Base-by-base conservation (phyloP, 257 asterid genomes). In the Dorcoceras hygrometricum region DNA sequence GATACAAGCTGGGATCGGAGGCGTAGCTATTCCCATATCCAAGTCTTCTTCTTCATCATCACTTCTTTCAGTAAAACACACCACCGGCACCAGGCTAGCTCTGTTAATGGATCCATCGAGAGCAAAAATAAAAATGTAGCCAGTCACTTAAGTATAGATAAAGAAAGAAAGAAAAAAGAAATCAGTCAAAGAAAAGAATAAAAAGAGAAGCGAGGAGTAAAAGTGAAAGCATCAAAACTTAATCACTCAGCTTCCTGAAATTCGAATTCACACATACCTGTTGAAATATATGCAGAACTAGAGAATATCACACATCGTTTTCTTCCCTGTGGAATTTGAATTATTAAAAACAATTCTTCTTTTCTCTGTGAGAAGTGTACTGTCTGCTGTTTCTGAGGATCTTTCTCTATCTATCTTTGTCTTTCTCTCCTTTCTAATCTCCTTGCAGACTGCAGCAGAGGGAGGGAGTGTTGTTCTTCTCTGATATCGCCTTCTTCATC, bases 301-400 rank as follows among this genome's bases (percentile, higher is more conserved):
- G 84, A 81, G 89, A 73, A 78, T 77, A 82, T 84, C 84, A 79
- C 79, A 82, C 86, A 91, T 89, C 93, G 84, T 85, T 89, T 87
- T 92, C 95, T 87, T 79, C 82, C 81, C 86, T 67, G 77, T 79
- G 86, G 77, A 88, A 81, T 79, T 87, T 75, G 84, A 50, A 72
- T 46, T 46, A 4, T 46, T 46, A 54, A 62, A 57, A 68, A 56
- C n/a, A 20, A 58, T 63, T 67, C 59, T 54, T 63, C 36, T 62
- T 48, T 57, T 65, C 56, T 60, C 31, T 53, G 48, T 66, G 32
- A 62, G 70, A 79, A 69, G 77, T 12, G 72, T 62, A 75, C n/a
- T 79, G 68, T 80, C 82, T 84, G 85, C 63, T 74, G 80, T 79
- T 82, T 71, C 78, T 83, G 76, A 80, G 80, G 76, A 57, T 79